Evolutionary conservation across 2,329 filamentous ascomycete genomes (phyloP), one percentile per base, ranked within the genome.

Genomic region (Allantophomopsis lycopodina): DNA sequence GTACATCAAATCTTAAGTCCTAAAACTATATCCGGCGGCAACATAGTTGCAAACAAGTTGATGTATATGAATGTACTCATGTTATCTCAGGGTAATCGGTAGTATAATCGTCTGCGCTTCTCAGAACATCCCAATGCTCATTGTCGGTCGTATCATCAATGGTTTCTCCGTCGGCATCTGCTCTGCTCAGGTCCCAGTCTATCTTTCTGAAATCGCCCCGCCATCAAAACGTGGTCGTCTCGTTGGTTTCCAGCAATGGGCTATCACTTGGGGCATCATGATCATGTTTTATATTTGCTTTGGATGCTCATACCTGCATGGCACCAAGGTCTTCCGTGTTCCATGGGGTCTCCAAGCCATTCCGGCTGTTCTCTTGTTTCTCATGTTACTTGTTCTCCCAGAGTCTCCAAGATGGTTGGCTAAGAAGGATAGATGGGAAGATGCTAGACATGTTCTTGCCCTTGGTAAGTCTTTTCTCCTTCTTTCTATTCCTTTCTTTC

Each of bases 261-360:
- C 79, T 18, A 85, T 87, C 44, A 82, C 81, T 46, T 82, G 68
- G 68, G 77, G 73, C 46, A 80, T 80, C 46, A 53, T 80, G 42
- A 76, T 80, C 58, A 80, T 81, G 74, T 82, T 79, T 62, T 78
- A 76, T 53, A 71, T 82, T 55, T 69, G 70, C 16, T 71, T 78
- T 50, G 81, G 76, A 16, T 75, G 71, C 55, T 74, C 70, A 40
- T 76, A 68, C 53, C 71, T 83, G 44, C 51, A 64, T 0, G 70
- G 73, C 10, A 55, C 68, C 1, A 62, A 69, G 2, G 69, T 74
- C 1, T 83, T 79, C 64, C 63, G 76, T 30, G 65, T 76, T 2
- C 73, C 77, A 10, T 81, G 76, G 76, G 76, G 69, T 39, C 58
- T 76, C 10, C 76, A 81, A 52, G 75, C 76, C 53, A 54, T 80